These are phyloP conservation scores for Neonectria hederae DNA, from an alignment of 2,329 filamentous ascomycete species.

Conservation along the genomic window DNA sequence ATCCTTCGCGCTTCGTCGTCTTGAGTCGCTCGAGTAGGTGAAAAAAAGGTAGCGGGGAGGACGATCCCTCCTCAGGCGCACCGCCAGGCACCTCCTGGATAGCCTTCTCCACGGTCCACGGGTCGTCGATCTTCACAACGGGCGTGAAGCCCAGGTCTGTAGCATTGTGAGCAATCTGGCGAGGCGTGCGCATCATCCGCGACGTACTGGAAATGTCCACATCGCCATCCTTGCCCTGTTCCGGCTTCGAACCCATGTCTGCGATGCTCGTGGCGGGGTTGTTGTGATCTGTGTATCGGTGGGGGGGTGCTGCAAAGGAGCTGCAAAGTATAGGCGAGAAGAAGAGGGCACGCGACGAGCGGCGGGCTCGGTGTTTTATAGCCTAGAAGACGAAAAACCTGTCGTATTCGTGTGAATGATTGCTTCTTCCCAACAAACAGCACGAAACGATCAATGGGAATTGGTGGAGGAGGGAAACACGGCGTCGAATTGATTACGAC, in stretches of 20 bases:
- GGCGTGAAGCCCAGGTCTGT: constrained; percentile 49
- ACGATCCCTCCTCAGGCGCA: constrained; percentile 66
- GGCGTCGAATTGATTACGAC: not conserved
- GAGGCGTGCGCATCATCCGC: not conserved
- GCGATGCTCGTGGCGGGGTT: constrained; percentile 11
- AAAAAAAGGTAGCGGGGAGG: constrained; percentile 89
- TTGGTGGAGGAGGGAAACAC: not conserved
- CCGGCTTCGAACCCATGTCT: constrained; percentile 45
- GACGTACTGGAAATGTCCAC: constrained; percentile 40
- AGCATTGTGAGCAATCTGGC: constrained; percentile 15
- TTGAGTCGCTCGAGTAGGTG: constrained; percentile 94
- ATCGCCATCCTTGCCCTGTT: constrained; percentile 30
- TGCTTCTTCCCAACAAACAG: not conserved
- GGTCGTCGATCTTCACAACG: constrained; percentile 52
- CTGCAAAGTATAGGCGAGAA: not conserved
- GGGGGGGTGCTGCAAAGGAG: constrained; percentile 3
- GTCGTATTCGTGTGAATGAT: not conserved
- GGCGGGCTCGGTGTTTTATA: not conserved
- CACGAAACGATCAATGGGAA: not conserved
- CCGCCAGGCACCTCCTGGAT: constrained; percentile 68
- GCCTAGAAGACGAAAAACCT: too few species aligned
- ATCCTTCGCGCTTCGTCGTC: constrained; percentile 95
- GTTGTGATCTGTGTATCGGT: constrained; percentile 12
- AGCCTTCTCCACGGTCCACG: constrained; percentile 69
- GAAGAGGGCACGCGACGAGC: not conserved